phyloP scores from a whole-genome alignment of 192 early-diverging fungal genomes.

The Jimgerdemannia lactiflua region DNA sequence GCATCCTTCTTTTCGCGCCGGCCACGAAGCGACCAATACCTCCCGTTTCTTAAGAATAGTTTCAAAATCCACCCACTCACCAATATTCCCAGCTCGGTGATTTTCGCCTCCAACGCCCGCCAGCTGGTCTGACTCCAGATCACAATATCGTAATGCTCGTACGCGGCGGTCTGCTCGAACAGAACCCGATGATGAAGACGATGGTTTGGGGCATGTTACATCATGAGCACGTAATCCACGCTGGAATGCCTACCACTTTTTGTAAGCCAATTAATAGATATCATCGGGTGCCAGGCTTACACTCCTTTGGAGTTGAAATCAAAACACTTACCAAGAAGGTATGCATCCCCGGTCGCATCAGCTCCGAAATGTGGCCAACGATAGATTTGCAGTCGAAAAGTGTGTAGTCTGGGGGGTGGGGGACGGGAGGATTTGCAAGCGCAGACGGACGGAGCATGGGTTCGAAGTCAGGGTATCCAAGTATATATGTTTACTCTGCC shows the following conservation, averaged over 20 bases:
- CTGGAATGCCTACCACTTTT: too few species aligned
- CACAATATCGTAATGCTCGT: conserved; percentile 70
- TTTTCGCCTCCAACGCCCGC: conserved; percentile 70
- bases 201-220: too few species aligned
- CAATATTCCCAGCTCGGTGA: conserved; percentile 68
- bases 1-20: too few species aligned
- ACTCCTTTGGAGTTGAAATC: not conserved
- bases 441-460: too few species aligned
- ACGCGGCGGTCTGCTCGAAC: conserved; percentile 40
- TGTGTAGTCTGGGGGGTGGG: conserved; percentile 53
- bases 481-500: too few species aligned
- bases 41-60: not conserved
- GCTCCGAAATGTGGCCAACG: conserved; percentile 53
- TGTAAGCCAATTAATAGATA: not conserved
- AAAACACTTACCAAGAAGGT: conserved; percentile 40
- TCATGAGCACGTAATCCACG: too few species aligned
- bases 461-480: too few species aligned
- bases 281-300: not conserved
- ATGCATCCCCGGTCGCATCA: conserved; percentile 63
- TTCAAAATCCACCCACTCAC: conserved; percentile 2
- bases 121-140: conserved; percentile 80
- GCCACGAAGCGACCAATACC: too few species aligned
- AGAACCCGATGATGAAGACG: not conserved
- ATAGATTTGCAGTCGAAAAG: conserved; percentile 68
- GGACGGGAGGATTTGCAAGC: too few species aligned